Evolutionary conservation across 2,329 filamentous ascomycete genomes (phyloP).

Genomic region (Neocucurbitaria cava): DNA sequence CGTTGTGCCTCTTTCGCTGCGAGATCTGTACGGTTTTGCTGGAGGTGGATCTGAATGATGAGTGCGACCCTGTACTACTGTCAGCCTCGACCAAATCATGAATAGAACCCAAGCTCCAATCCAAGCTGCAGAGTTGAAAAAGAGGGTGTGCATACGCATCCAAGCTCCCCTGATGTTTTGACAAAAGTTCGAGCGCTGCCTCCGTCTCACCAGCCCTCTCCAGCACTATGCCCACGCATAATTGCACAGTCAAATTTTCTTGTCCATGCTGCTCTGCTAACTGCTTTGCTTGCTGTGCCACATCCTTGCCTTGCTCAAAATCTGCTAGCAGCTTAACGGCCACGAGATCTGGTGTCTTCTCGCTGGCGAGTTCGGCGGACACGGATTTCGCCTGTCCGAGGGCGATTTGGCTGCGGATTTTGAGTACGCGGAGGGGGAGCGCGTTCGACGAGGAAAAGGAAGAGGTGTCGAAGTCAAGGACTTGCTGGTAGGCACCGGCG

Average conservation of each 20-base stretch:
- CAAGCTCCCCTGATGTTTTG: constrained; percentile 81
- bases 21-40: constrained; percentile 89
- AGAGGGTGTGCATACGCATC: constrained; percentile 64
- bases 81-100: too few relatives aligned
- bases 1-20: constrained; percentile 87
- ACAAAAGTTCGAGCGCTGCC: constrained; percentile 79
- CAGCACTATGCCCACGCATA: constrained; percentile 81
- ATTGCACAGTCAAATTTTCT: constrained; percentile 77
- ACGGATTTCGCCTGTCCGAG: constrained; percentile 80
- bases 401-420: constrained; percentile 82
- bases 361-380: constrained; percentile 69
- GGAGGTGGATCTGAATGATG: constrained; percentile 89
- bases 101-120: neutral
- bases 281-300: constrained; percentile 68
- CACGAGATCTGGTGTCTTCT: constrained; percentile 71
- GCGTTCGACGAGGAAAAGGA: constrained; percentile 80
- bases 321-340: constrained; percentile 80
- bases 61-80: constrained; percentile 72
- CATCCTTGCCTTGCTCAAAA: constrained; percentile 54
- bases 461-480: constrained; percentile 83
- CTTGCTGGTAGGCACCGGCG: constrained; percentile 83
- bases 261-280: constrained; percentile 72
- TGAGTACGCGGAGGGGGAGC: constrained; percentile 76
- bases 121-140: neutral
- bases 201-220: constrained; percentile 83